A percentile compares a stretch with the other conserved stretches of the same genome.
Conservation (phyloP, 2,329 filamentous ascomycete genomes). For the Ciborinia camelliae region DNA sequence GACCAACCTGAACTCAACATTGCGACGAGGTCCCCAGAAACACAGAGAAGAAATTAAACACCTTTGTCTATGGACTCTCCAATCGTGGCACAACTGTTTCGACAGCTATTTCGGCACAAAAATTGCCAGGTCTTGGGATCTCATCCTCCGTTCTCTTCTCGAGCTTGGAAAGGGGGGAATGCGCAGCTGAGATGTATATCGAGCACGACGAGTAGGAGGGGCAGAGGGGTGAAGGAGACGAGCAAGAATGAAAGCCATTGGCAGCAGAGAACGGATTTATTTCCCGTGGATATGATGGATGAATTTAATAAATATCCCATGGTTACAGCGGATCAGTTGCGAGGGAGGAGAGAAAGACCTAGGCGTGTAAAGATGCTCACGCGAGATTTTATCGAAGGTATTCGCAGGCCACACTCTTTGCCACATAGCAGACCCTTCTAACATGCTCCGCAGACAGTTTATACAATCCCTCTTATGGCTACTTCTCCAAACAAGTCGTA, state of each 20-base stretch:
- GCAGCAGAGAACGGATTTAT: constrained; percentile 77
- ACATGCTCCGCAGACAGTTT: constrained; percentile 64
- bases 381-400: constrained; percentile 95
- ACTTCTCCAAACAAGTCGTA: constrained; percentile 93
- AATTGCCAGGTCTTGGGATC: constrained; percentile 56
- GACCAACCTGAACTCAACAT: constrained; percentile 34
- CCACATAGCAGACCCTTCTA: constrained; percentile 19
- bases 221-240: constrained; percentile 21
- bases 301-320: constrained; percentile 81
- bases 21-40: constrained; percentile 23
- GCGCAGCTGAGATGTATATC: constrained; percentile 39
- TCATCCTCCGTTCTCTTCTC: constrained; percentile 34
- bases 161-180: constrained; percentile 41
- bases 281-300: constrained; percentile 71
- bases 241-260: constrained; percentile 65
- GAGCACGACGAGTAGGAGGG: constrained; percentile 21
- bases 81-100: constrained; percentile 72
- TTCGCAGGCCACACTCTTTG: constrained; percentile 25
- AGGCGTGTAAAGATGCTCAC: constrained; percentile 93
- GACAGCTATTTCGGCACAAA: constrained; percentile 77
- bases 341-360: constrained; percentile 70
- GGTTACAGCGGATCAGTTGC: constrained; percentile 78
- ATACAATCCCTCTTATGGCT: constrained; percentile 92
- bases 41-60: constrained; percentile 25
- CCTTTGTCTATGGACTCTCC: constrained; percentile 66